These are phyloP conservation scores for Oryza glumipatula DNA, from an alignment of 176 grass and related monocot genomes.

Conservation along the genomic window DNA sequence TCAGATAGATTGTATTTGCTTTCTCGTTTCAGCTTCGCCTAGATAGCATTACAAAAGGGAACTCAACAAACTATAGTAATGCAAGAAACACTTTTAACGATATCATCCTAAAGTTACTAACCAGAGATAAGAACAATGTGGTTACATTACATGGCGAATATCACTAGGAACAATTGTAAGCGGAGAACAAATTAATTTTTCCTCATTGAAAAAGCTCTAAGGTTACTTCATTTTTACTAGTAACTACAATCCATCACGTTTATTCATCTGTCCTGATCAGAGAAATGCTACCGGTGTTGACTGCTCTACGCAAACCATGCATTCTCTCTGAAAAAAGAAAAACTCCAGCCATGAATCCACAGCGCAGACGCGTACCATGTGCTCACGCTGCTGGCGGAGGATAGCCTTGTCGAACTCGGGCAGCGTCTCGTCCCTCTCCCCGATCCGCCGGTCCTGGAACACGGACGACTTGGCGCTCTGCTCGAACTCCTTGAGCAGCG, in stretches of 20 bases:
- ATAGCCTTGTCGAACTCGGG: slow-evolving; percentile 83
- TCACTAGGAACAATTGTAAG: neutral
- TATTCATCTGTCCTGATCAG: neutral
- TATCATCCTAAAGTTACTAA: neutral
- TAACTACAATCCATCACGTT: neutral
- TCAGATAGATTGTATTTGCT: slow-evolving; percentile 94
- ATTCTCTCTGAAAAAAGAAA: neutral
- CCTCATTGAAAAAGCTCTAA: neutral
- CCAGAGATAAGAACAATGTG: neutral
- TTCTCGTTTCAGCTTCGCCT: slow-evolving; percentile 79
- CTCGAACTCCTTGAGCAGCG: slow-evolving; percentile 76
- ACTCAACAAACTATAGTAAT: slow-evolving; percentile 16
- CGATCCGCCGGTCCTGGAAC: slow-evolving; percentile 87
- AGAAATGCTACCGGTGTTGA: neutral
- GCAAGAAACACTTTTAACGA: neutral
- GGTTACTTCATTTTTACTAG: neutral
- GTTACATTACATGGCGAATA: neutral
- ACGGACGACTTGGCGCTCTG: slow-evolving; percentile 72
- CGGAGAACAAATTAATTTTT: neutral
- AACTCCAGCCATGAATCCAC: neutral
- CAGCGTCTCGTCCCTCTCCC: slow-evolving; percentile 82
- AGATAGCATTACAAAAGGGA: slow-evolving; percentile 23
- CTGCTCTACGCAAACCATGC: neutral
- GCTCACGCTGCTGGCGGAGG: slow-evolving; percentile 81
- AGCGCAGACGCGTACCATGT: slow-evolving; percentile 54